phyloP scores from a whole-genome alignment of 2,329 filamentous ascomycete species.

The Ophiostoma australiae region DNA sequence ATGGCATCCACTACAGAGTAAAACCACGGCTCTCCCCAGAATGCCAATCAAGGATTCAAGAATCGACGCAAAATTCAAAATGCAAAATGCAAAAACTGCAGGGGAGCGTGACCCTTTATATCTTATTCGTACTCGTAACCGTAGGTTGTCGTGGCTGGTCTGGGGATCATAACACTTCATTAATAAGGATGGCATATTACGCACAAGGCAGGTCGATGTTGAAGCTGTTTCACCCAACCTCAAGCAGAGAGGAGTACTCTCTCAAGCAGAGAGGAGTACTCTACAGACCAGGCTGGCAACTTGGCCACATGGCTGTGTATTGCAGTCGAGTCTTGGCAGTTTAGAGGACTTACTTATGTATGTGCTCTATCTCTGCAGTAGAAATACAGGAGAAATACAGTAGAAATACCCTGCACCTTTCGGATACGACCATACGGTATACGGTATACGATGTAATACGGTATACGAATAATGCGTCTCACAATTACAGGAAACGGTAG shows the following conservation, averaged over 20 bases:
- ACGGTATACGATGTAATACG: not conserved
- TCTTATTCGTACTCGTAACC: slow-evolving; percentile 19
- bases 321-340: not conserved
- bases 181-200: not conserved
- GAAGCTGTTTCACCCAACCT: not conserved
- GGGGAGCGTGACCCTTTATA: not conserved
- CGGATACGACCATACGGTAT: not conserved
- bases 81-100: not conserved
- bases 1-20: not conserved
- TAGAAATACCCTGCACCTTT: not conserved
- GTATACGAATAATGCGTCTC: not conserved
- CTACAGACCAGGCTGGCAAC: not conserved
- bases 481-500: not conserved
- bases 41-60: not conserved
- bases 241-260: not conserved
- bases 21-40: not conserved
- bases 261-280: not conserved
- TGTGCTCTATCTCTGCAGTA: too few relatives aligned
- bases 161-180: too few relatives aligned
- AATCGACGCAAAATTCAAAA: not conserved
- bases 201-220: not conserved
- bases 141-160: not conserved
- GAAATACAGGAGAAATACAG: too few relatives aligned
- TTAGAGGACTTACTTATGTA: too few relatives aligned
- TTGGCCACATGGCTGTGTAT: not conserved